Evolutionary conservation across 331 rosid species (phyloP).

Genomic region (Erythrophleum ivorense): DNA sequence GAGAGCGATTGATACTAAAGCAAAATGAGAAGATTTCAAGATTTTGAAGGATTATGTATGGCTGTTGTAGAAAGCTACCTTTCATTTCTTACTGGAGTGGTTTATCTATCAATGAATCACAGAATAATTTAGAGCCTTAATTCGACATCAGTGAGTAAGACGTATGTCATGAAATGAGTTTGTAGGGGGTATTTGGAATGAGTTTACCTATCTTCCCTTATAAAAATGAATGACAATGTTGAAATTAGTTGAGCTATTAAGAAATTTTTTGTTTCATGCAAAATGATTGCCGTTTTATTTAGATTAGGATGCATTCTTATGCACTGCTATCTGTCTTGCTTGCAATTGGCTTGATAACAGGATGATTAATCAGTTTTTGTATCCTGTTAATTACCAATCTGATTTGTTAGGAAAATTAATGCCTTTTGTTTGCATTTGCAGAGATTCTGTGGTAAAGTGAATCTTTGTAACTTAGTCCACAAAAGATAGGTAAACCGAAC

Average conservation of each 20-base stretch:
- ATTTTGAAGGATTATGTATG: constrained; percentile 27
- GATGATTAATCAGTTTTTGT: neutral
- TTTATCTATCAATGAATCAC: constrained; percentile 47
- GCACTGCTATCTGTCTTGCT: neutral
- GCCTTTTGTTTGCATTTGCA: neutral
- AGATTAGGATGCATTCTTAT: constrained; percentile 4
- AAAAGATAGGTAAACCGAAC: neutral
- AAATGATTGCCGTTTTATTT: constrained; percentile 4
- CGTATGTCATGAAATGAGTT: constrained; percentile 50
- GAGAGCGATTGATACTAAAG: constrained; percentile 71
- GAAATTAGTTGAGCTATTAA: constrained; percentile 20
- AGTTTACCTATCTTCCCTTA: constrained; percentile 5
- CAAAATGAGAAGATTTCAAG: constrained; percentile 49
- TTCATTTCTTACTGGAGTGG: constrained; percentile 35
- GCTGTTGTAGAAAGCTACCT: constrained; percentile 15
- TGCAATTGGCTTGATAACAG: neutral
- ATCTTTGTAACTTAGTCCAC: neutral
- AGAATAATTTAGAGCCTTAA: constrained; percentile 55
- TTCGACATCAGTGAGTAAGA: constrained; percentile 45
- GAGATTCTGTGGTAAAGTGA: too few species aligned
- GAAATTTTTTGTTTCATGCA: constrained; percentile 38
- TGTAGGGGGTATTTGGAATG: constrained; percentile 44
- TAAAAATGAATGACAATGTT: constrained; percentile 26
- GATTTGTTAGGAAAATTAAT: neutral
- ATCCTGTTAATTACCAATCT: neutral